phyloP scores from a whole-genome alignment of 73 alveolate genomes.

The Paramecium octaurelia region DNA sequence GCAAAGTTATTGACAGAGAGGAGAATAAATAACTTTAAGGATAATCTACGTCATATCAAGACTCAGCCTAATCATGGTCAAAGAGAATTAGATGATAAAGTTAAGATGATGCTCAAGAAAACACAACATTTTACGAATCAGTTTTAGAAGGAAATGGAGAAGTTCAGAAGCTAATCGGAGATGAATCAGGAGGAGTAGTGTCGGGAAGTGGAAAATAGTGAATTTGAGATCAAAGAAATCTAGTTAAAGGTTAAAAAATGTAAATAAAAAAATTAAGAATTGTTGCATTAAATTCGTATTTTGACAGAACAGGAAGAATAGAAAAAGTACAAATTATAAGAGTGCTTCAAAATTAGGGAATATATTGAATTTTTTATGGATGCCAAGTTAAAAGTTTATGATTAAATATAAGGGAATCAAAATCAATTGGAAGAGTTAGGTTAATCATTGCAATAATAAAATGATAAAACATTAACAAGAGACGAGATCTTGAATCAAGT shows the following conservation, averaged over 20 bases:
- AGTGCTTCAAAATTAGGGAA: constrained; percentile 18
- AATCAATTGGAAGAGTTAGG: neutral
- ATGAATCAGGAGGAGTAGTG: neutral
- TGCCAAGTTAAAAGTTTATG: neutral
- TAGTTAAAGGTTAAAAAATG: neutral
- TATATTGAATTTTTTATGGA: constrained; percentile 30
- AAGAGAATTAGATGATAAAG: neutral
- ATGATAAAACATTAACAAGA: neutral
- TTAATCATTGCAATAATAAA: neutral
- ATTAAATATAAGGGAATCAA: neutral
- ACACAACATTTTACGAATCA: neutral
- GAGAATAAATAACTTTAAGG: neutral
- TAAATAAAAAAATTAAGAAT: neutral
- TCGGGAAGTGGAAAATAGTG: neutral
- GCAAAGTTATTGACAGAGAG: neutral
- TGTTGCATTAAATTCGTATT: neutral
- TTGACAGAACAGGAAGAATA: neutral
- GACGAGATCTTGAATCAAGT: neutral
- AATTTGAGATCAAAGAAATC: neutral
- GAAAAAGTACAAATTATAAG: neutral
- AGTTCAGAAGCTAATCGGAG: neutral
- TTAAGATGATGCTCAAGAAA: neutral
- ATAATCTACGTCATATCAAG: neutral
- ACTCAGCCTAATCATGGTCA: neutral
- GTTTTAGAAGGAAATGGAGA: neutral